These are phyloP conservation scores for Saturnispora zaruensis DNA, from an alignment of 805 yeast genomes.

Conservation along the genomic window DNA sequence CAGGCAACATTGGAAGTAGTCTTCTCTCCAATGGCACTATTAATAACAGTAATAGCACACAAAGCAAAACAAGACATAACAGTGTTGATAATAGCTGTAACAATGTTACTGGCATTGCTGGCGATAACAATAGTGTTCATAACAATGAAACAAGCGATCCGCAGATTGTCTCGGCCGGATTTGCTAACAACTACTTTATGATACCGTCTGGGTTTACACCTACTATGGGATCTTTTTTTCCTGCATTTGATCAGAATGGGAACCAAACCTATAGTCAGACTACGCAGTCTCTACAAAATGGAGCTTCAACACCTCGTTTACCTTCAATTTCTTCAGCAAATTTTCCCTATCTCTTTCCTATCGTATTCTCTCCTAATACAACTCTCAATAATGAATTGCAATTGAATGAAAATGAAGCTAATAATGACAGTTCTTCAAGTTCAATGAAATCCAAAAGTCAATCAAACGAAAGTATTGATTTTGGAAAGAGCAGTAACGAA, in stretches of 20 bases:
- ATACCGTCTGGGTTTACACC: conserved; percentile 2
- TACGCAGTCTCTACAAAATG: neutral
- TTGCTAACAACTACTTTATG: conserved; percentile 2
- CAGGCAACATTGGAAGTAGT: neutral
- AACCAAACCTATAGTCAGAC: neutral
- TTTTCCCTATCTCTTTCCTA: neutral
- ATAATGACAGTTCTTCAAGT: neutral
- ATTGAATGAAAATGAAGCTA: conserved; percentile 2
- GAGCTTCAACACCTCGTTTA: conserved; percentile 2
- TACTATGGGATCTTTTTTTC: neutral
- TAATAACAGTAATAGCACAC: neutral
- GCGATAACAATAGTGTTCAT: neutral
- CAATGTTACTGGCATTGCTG: neutral
- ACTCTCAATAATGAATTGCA: conserved; percentile 2
- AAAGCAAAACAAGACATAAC: neutral
- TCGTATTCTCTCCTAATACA: conserved; percentile 3
- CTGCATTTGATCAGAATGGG: neutral
- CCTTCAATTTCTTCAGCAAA: conserved; percentile 7
- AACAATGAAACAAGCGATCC: neutral
- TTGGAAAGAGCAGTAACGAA: neutral
- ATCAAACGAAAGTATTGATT: neutral
- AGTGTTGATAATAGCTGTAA: neutral
- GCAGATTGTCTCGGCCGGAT: conserved; percentile 2
- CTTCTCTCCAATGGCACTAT: neutral
- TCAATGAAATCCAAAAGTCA: neutral